A percentile compares a stretch with the other conserved stretches of the same genome.
phyloP scores from a whole-genome alignment of 345 rosid genomes.

The Hypericum androsaemum region DNA sequence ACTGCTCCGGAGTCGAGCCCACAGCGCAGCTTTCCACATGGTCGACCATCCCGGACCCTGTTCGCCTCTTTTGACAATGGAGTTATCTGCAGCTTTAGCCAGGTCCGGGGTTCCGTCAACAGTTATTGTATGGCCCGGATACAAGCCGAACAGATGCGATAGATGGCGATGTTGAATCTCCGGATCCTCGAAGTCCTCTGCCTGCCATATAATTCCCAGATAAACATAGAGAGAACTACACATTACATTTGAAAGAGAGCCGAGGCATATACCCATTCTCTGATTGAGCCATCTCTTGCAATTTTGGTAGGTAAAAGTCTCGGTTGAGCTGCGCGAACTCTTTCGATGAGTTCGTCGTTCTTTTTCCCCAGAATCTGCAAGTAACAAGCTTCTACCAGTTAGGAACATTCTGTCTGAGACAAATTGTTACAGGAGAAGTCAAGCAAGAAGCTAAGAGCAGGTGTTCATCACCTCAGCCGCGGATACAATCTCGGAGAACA shows the following conservation, averaged over 20 bases:
- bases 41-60: constrained; percentile 98
- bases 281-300: constrained; percentile 73
- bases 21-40: constrained; percentile 72
- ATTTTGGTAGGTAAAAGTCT: constrained; percentile 64
- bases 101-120: background rate
- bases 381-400: background rate
- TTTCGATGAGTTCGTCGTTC: constrained; percentile 42
- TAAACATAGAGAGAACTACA: background rate
- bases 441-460: background rate
- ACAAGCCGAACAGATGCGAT: constrained; percentile 2
- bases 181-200: background rate
- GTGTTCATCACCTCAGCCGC: constrained; percentile 62
- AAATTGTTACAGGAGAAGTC: too few relatives aligned
- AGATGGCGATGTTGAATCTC: constrained; percentile 2
- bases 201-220: background rate
- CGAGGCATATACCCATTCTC: constrained; percentile 67
- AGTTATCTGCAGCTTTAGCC: background rate
- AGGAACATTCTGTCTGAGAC: too few relatives aligned
- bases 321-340: constrained; percentile 48
- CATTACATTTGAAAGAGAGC: background rate
- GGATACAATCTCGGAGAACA: constrained; percentile 55
- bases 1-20: constrained; percentile 75
- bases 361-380: constrained; percentile 53
- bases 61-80: constrained; percentile 40
- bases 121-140: constrained; percentile 1